These are phyloP conservation scores for Deinandra increscens DNA, from an alignment of 129 eudicot genomes.

Conservation along the genomic window DNA sequence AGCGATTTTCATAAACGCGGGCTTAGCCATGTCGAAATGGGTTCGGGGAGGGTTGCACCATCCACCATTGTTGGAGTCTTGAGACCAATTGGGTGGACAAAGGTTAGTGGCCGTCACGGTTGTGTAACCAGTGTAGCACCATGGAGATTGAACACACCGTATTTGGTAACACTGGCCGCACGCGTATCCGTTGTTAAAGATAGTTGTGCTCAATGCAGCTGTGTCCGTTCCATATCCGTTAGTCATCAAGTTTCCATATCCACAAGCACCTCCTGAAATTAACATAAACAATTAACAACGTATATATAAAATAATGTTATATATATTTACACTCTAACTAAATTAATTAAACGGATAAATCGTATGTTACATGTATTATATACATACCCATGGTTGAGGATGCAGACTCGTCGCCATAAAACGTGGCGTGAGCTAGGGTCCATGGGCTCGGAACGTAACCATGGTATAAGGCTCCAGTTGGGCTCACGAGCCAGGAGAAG, in stretches of 20 bases:
- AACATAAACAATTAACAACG: no score
- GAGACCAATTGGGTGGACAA: slow-evolving; percentile 81
- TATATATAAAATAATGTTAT: not conserved
- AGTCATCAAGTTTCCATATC: slow-evolving; percentile 66
- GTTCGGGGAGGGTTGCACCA: slow-evolving; percentile 94
- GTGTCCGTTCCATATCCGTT: slow-evolving; percentile 73
- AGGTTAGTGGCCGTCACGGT: slow-evolving; percentile 74
- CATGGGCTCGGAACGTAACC: slow-evolving; percentile 49
- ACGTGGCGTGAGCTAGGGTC: slow-evolving; percentile 68
- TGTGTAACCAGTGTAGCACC: slow-evolving; percentile 53
- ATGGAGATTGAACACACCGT: slow-evolving; percentile 54
- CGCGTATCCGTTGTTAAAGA: slow-evolving; percentile 67
- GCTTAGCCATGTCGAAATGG: slow-evolving; percentile 82
- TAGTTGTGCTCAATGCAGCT: slow-evolving; percentile 71
- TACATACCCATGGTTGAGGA: slow-evolving; percentile 69
- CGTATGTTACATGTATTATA: not conserved
- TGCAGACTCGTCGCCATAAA: slow-evolving; percentile 76
- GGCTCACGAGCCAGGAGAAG: slow-evolving; percentile 26
- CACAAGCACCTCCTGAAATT: slow-evolving; percentile 76
- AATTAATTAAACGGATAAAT: no score
- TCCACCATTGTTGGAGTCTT: slow-evolving; percentile 67
- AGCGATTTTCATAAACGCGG: slow-evolving; percentile 81
- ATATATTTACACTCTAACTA: not conserved
- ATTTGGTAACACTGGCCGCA: slow-evolving; percentile 79
- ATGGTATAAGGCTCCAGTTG: slow-evolving; percentile 11